Evolutionary conservation across 345 rosid species (phyloP).

Genomic region (Limnanthes douglasii): DNA sequence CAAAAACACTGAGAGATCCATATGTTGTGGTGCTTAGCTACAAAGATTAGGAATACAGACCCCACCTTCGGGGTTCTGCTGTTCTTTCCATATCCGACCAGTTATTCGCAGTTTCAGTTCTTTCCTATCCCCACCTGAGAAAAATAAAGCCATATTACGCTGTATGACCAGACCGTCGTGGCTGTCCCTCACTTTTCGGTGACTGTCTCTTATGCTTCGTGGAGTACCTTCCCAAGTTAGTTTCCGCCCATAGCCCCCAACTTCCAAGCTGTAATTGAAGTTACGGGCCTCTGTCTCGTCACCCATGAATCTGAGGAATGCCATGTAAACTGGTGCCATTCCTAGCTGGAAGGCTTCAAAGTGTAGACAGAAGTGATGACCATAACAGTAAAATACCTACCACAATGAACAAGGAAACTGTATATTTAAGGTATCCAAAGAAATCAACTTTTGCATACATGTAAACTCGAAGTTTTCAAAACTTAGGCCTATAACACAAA

Average conservation of each 20-base stretch:
- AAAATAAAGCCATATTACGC: slow-evolving; percentile 88
- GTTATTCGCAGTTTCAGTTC: slow-evolving; percentile 85
- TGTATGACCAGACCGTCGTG: slow-evolving; percentile 81
- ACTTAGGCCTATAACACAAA: too few relatives aligned
- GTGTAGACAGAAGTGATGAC: slow-evolving; percentile 93
- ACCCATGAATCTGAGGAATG: slow-evolving; percentile 90
- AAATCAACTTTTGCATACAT: too few relatives aligned
- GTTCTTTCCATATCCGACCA: slow-evolving; percentile 94
- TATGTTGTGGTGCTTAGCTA: slow-evolving; percentile 16
- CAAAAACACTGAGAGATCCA: not conserved
- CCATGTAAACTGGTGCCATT: slow-evolving; percentile 96
- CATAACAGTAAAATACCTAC: slow-evolving; percentile 90
- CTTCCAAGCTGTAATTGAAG: slow-evolving; percentile 91
- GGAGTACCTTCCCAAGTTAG: slow-evolving; percentile 93
- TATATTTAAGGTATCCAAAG: too few relatives aligned
- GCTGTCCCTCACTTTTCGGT: slow-evolving; percentile 87
- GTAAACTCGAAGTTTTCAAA: too few relatives aligned
- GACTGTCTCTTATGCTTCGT: slow-evolving; percentile 80
- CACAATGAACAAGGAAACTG: too few relatives aligned
- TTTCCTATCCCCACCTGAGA: slow-evolving; percentile 94
- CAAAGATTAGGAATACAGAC: slow-evolving; percentile 85
- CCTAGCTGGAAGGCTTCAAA: slow-evolving; percentile 97
- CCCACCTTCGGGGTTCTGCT: slow-evolving; percentile 69
- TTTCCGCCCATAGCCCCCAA: slow-evolving; percentile 85
- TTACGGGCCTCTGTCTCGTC: slow-evolving; percentile 76